A percentile compares a stretch with the other conserved stretches of the same genome.
These are phyloP conservation scores for Hypoxylon sp. DNA, from an alignment of 2,329 filamentous ascomycete species.

Conservation along the genomic window DNA sequence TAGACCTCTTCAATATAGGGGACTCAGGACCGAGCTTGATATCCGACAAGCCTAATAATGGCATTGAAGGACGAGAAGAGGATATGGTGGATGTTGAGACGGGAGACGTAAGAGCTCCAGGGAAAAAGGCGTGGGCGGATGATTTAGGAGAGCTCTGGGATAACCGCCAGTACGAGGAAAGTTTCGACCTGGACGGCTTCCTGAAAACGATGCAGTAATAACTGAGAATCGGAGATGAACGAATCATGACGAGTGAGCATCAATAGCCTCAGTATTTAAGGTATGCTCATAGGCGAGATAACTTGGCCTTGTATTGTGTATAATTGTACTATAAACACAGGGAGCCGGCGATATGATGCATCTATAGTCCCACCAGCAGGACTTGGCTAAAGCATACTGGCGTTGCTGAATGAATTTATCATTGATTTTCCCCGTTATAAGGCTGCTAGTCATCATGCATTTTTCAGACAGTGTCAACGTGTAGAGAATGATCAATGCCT, in stretches of 20 bases:
- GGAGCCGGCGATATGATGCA: conserved; percentile 23
- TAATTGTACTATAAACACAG: conserved; percentile 20
- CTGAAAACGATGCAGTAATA: conserved; percentile 82
- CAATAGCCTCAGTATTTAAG: conserved; percentile 7
- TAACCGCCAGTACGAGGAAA: conserved; percentile 97
- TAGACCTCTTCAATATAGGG: conserved; percentile 94
- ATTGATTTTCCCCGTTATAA: not conserved
- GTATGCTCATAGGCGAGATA: conserved; percentile 13
- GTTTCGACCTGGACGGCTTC: conserved; percentile 96
- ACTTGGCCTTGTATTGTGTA: conserved; percentile 33
- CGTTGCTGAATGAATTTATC: conserved; percentile 1
- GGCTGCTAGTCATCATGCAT: not conserved
- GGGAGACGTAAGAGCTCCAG: conserved; percentile 92
- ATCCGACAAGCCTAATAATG: conserved; percentile 71
- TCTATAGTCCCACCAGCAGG: conserved; percentile 12
- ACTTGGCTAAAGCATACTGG: conserved; percentile 24
- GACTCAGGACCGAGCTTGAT: conserved; percentile 79
- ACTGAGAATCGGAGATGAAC: conserved; percentile 15
- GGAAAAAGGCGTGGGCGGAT: conserved; percentile 96
- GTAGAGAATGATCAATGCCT: not conserved
- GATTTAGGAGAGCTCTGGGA: conserved; percentile 98
- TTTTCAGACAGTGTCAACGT: not conserved
- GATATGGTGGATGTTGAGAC: conserved; percentile 95
- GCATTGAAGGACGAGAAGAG: conserved; percentile 75
- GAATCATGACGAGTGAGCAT: conserved; percentile 13